phyloP scores from a whole-genome alignment of 371 early-diverging fungal genomes.

The Mucor irregularis region DNA sequence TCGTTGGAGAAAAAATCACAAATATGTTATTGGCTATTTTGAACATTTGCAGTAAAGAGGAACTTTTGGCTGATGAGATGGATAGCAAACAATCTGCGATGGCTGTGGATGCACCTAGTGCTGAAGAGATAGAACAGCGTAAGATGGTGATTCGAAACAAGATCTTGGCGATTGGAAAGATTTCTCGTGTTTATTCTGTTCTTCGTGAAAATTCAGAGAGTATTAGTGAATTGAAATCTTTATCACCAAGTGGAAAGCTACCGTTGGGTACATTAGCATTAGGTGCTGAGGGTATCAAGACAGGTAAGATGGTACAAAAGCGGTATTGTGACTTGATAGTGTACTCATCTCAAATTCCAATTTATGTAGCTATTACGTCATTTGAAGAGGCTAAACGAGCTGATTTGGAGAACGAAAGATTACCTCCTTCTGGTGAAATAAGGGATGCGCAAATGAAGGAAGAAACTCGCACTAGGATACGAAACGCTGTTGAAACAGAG shows the following conservation, averaged over 20 bases:
- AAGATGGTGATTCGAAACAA: conserved; percentile 82
- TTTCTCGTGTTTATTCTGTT: conserved; percentile 84
- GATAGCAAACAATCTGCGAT: not conserved
- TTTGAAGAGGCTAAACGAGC: conserved; percentile 93
- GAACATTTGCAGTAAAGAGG: conserved; percentile 85
- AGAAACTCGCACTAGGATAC: conserved; percentile 47
- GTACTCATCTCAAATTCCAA: too few relatives aligned
- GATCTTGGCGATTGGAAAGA: conserved; percentile 90
- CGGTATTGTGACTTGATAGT: not conserved
- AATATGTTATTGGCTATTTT: conserved; percentile 93
- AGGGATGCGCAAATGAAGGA: conserved; percentile 48
- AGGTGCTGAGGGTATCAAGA: conserved; percentile 89
- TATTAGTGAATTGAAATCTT: conserved; percentile 87
- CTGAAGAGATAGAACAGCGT: conserved; percentile 45
- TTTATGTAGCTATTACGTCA: conserved; percentile 82
- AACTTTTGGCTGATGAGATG: conserved; percentile 50
- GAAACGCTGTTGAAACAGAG: conserved; percentile 50
- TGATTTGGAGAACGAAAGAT: conserved; percentile 89
- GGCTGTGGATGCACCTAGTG: not conserved
- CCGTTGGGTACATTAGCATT: conserved; percentile 84
- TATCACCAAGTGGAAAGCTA: conserved; percentile 77
- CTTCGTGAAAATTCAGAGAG: conserved; percentile 88
- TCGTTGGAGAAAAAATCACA: conserved; percentile 97
- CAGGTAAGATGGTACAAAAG: conserved; percentile 46
- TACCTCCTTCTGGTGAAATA: conserved; percentile 78